These are phyloP conservation scores for Nakataea oryzae DNA, from an alignment of 2,329 filamentous ascomycete species.

Conservation along the genomic window DNA sequence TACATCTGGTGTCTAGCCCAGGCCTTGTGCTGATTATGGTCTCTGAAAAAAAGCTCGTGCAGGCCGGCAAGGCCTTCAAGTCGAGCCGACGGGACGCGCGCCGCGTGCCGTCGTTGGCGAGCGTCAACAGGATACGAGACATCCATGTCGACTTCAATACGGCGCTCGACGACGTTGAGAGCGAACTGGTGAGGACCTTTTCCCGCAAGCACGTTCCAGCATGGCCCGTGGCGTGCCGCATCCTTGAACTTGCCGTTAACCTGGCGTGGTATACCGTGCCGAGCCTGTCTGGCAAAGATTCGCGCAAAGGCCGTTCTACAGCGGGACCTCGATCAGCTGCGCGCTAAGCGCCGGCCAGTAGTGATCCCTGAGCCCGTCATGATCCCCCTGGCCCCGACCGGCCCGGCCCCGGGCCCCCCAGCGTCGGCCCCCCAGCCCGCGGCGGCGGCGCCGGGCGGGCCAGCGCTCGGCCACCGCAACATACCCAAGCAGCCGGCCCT, in stretches of 20 bases:
- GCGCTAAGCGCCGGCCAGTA: conserved; percentile 17
- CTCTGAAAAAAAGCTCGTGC: conserved; percentile 34
- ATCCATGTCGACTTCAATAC: conserved; percentile 38
- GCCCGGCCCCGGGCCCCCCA: conserved; percentile 1
- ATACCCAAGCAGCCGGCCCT: conserved; percentile 1
- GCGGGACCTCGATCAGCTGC: conserved; percentile 38
- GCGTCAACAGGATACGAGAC: conserved; percentile 32
- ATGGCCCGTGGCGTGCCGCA: too few species aligned
- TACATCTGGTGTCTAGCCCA: background rate
- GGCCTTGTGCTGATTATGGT: background rate
- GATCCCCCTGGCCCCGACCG: conserved; percentile 11
- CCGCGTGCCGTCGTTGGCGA: conserved; percentile 16
- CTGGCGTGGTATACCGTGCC: background rate
- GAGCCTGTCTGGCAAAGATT: conserved; percentile 19
- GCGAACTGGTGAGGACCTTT: conserved; percentile 37
- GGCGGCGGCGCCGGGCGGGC: background rate
- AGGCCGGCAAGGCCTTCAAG: conserved; percentile 47
- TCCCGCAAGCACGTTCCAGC: background rate
- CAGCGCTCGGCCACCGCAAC: background rate
- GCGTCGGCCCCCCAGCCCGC: background rate
- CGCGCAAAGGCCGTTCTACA: conserved; percentile 43
- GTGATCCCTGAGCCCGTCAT: conserved; percentile 9
- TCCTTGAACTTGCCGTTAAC: background rate
- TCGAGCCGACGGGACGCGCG: conserved; percentile 33
- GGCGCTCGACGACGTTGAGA: conserved; percentile 45